A percentile compares a stretch with the other conserved stretches of the same genome.
These are phyloP conservation scores for Trichoderma reesei DNA, from an alignment of 495 filamentous ascomycete species.

Conservation along the genomic window DNA sequence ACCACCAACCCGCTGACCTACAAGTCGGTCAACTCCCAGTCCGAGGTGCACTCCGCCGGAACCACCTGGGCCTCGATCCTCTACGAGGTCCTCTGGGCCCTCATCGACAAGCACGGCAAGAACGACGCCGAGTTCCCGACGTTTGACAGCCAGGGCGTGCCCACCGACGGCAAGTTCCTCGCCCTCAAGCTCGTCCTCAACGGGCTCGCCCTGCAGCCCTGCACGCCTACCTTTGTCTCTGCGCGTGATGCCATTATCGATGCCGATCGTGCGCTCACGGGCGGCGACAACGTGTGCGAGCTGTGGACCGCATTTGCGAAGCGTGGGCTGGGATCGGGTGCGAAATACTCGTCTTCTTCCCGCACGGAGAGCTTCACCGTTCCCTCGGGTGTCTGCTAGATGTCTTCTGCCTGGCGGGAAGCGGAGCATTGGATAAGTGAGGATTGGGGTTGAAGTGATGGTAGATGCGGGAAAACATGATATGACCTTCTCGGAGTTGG, in stretches of 20 bases:
- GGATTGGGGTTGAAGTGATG: not conserved
- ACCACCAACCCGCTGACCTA: conserved; percentile 38
- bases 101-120: conserved; percentile 43
- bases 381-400: not conserved
- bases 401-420: not conserved
- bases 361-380: not conserved
- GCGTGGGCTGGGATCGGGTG: conserved; percentile 30
- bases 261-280: conserved; percentile 40
- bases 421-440: not conserved
- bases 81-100: conserved; percentile 44
- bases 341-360: not conserved
- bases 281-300: conserved; percentile 40
- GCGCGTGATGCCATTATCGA: conserved; percentile 45
- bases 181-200: conserved; percentile 43
- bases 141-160: conserved; percentile 34
- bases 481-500: not conserved
- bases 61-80: conserved; percentile 45
- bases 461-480: not conserved
- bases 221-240: conserved; percentile 40
- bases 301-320: conserved; percentile 47
- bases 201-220: conserved; percentile 46
- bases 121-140: conserved; percentile 30
- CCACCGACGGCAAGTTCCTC: conserved; percentile 40
- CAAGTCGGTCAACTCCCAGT: conserved; percentile 27
- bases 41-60: conserved; percentile 36